Base-by-base conservation (phyloP, 192 early-diverging fungal genomes). In the Paraglomus occultum region DNA sequence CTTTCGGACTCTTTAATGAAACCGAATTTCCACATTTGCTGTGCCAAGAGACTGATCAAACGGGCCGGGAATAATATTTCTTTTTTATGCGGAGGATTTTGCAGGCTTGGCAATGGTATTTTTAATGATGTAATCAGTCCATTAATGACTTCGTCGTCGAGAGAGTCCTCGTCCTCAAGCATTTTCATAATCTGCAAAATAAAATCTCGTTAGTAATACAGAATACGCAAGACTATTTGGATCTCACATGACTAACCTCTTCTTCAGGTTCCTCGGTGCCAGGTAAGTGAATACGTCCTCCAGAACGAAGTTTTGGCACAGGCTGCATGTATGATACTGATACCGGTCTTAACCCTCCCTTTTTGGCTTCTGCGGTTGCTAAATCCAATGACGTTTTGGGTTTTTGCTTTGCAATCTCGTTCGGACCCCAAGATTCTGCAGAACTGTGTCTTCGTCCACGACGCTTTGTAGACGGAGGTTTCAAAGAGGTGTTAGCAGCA, bases 61-160 rank as follows among this genome's bases (percentile, higher is more conserved):
- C 97, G 95, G 14, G 97, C 92, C 0, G 96, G 95, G 90, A 95
- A 97, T 76, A 97, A 85, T 52, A 99, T 91, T 74, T 95, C 94
- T 80, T 88, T 92, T 76, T 77, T 78, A 60, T 77, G 87, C 38
- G 89, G 93, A 72, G 89, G 79, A 40, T 88, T 85, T 66, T 93
- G 90, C 4, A 88, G 81, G 67, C 80, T 89, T 58, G 93, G 94
- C 43, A 94, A 80, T 9, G 95, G 94, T 68, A 98, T 94, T 73
- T 92, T 91, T 43, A 98, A 79, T 73, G 89, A 89, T 71, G 87
- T 90, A 53, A 99, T 89, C 14, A 99, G 83, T 51, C 92, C 90
- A 57, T 94, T 88, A 23, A 97, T 77, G 42, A 99, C 89, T 83
- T 98, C 96, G 42, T 88, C 85, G 12, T 85, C 74, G 11, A 90